Conservation (phyloP, 441 rosid species). For the Macaranga tanarius region DNA sequence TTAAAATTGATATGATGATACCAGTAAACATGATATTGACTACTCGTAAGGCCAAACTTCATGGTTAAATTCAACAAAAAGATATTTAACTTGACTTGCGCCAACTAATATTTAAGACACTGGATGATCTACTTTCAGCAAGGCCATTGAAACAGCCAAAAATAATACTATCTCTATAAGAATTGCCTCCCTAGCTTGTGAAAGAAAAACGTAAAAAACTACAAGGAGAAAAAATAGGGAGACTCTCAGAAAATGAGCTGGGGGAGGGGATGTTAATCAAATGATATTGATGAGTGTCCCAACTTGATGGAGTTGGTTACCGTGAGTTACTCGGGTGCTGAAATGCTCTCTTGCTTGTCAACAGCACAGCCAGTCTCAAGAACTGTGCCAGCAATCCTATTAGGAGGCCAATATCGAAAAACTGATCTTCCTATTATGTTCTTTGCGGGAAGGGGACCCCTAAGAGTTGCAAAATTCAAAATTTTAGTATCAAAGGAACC, state of each 20-base stretch:
- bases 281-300: neutral
- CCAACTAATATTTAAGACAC: neutral
- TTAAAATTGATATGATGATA: too few relatives aligned
- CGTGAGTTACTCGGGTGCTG: conserved; percentile 10
- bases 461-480: conserved; percentile 26
- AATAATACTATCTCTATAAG: neutral
- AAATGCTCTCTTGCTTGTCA: conserved; percentile 42
- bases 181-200: conserved; percentile 6
- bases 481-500: neutral
- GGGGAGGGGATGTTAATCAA: neutral
- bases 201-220: too few relatives aligned
- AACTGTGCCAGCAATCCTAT: conserved; percentile 66
- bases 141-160: conserved; percentile 1
- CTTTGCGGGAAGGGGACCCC: conserved; percentile 91
- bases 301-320: too few relatives aligned
- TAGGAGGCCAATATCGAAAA: conserved; percentile 91
- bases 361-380: conserved; percentile 59
- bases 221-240: too few relatives aligned
- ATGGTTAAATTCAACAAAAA: neutral
- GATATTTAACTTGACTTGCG: neutral
- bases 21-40: neutral
- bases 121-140: conserved; percentile 7
- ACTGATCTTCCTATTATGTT: conserved; percentile 92
- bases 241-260: neutral
- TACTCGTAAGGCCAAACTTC: neutral